Percentiles rank a stretch among this genome's conserved stretches.
phyloP scores from a whole-genome alignment of 2,329 filamentous ascomycete species.

The Chaetothyriales sp. region DNA sequence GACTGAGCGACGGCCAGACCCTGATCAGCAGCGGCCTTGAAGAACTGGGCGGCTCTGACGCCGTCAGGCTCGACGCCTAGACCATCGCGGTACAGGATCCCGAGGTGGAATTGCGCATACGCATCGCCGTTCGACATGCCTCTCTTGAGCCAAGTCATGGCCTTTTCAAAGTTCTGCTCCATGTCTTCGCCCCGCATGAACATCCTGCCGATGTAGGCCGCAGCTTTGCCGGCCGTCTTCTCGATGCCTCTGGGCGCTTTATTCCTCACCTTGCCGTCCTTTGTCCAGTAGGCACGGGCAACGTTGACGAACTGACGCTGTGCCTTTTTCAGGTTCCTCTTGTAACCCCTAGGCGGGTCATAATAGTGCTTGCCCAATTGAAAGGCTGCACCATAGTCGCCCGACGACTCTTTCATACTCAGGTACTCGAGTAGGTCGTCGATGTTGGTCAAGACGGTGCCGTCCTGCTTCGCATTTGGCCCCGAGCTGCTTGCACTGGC shows the following conservation, averaged over 20 bases:
- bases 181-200: conserved; percentile 76
- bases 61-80: conserved; percentile 57
- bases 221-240: conserved; percentile 65
- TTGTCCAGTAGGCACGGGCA: conserved; percentile 65
- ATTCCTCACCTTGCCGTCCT: conserved; percentile 58
- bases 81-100: conserved; percentile 68
- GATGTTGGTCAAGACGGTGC: conserved; percentile 51
- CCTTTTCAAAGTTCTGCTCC: conserved; percentile 60
- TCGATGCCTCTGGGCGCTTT: conserved; percentile 57
- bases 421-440: conserved; percentile 91
- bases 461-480: conserved; percentile 56
- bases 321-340: conserved; percentile 56
- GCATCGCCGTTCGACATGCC: conserved; percentile 62
- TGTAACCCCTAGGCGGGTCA: conserved; percentile 63
- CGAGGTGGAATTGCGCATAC: conserved; percentile 70
- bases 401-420: conserved; percentile 77
- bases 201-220: conserved; percentile 78
- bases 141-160: conserved; percentile 68
- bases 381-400: conserved; percentile 74
- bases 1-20: conserved; percentile 70
- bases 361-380: conserved; percentile 77
- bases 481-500: conserved; percentile 83
- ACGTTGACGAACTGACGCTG: conserved; percentile 70
- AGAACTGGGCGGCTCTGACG: conserved; percentile 55
- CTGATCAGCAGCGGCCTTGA: conserved; percentile 66